Base-by-base conservation (phyloP, 768 basidiomycete species). In the Pisolithus marmoratus region DNA sequence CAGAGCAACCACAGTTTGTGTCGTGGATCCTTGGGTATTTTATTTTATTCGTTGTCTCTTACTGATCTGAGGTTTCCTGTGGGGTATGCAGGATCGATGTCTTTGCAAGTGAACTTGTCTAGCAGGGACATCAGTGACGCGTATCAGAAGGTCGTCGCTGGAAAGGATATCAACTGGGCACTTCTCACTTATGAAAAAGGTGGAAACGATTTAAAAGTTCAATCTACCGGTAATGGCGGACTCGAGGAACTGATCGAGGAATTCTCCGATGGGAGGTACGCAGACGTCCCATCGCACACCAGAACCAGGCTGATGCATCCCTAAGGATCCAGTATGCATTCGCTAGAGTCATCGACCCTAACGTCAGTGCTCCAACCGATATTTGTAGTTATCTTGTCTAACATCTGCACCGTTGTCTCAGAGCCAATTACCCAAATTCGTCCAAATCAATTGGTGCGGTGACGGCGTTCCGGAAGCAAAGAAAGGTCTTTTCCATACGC, bases 391-490 rank as follows among this genome's bases (percentile, higher is more conserved):
- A 24, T 14, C 1, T 2, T 17, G 4, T 5, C 45, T 51, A 23
- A 53, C 17, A 19, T 41, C 7, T 3, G 24, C 37, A 15, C 46
- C 22, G 51, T 15, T 44, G 42, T 24, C 51, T 48, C 60, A 95
- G 88, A 90, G 80, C 62, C 75, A 85, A 54, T 78, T 98, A 2
- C 76, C 85, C 42, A 97, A 96, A 72, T 91, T 94, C 55, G 92
- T 97, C 15, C 90, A 95, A 63, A 87, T 98, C 69, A 91, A 93
- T 61, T 96, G 95, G 94, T 93, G 92, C 59, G 95, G 95, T 41
- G 94, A 95, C 62, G 95, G 95, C 52, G 95, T 98, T 1, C 95
- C 95, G 12, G 91, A 85, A 66, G 76, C 77, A 19, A 87, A 90
- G 70, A 98, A 98, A 67, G 95, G 95, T 8, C 76, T 96, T 22